phyloP scores from a whole-genome alignment of 495 filamentous ascomycete species.

The Penicillium longicatenatum region DNA sequence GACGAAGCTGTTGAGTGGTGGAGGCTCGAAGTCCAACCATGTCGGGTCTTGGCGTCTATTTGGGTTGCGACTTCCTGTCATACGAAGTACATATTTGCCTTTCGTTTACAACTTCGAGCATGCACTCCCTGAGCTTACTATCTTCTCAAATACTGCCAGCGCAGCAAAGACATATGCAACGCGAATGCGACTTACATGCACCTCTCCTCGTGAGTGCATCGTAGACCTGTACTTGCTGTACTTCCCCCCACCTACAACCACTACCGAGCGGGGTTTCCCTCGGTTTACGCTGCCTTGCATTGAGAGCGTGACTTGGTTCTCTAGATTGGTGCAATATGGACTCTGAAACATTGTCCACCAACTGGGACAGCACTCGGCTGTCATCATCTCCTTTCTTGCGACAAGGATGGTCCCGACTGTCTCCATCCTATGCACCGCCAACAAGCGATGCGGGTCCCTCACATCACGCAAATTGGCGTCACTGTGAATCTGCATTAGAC shows the following conservation, averaged over 20 bases:
- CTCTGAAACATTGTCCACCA: conserved; percentile 29
- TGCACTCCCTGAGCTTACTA: not conserved
- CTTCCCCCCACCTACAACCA: conserved; percentile 10
- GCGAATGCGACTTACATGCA: conserved; percentile 24
- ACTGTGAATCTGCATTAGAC: conserved; percentile 29
- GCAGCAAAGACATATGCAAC: conserved; percentile 19
- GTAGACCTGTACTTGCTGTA: conserved; percentile 19
- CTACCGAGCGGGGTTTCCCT: conserved; percentile 23
- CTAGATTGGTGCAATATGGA: conserved; percentile 32
- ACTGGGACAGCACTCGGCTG: conserved; percentile 33
- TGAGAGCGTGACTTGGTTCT: conserved; percentile 13
- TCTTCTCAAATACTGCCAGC: conserved; percentile 16
- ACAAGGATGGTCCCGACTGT: conserved; percentile 35
- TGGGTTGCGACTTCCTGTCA: conserved; percentile 4
- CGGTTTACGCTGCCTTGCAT: conserved; percentile 23
- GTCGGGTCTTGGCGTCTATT: conserved; percentile 29
- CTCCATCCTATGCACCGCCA: conserved; percentile 29
- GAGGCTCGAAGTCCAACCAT: conserved; percentile 18
- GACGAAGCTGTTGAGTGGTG: conserved; percentile 16
- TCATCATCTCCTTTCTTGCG: conserved; percentile 33
- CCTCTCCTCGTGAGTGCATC: conserved; percentile 19
- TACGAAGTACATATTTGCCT: not conserved
- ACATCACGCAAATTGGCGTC: conserved; percentile 25
- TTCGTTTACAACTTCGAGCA: not conserved
- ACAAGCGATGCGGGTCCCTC: conserved; percentile 24